Evolutionary conservation across 176 grass and related monocot genomes (phyloP).

Genomic region (Oryza rufipogon): DNA sequence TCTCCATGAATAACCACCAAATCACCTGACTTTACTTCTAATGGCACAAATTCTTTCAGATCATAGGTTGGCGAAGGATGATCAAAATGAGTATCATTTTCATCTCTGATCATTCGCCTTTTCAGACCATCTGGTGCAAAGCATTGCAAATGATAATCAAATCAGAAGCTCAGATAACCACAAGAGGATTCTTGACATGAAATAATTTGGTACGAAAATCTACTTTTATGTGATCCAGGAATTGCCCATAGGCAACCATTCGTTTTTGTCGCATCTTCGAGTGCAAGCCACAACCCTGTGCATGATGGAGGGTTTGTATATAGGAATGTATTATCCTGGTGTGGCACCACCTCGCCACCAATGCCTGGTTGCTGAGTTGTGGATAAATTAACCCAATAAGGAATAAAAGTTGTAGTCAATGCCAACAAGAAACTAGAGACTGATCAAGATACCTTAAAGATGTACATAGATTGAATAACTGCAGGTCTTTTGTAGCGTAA

Average conservation of each 20-base stretch:
- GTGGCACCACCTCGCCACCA: constrained; percentile 93
- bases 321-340: constrained; percentile 95
- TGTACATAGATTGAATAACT: constrained; percentile 97
- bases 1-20: constrained; percentile 91
- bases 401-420: constrained; percentile 1
- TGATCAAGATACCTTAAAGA: constrained; percentile 79
- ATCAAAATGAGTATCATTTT: constrained; percentile 88
- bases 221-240: constrained; percentile 87
- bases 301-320: constrained; percentile 79
- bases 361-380: constrained; percentile 89
- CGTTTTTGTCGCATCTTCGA: constrained; percentile 75
- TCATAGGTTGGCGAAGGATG: constrained; percentile 58
- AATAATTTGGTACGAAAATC: background rate
- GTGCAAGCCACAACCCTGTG: constrained; percentile 94
- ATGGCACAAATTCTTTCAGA: constrained; percentile 75
- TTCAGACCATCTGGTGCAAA: constrained; percentile 63
- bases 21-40: constrained; percentile 90
- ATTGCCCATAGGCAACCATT: constrained; percentile 95
- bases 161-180: background rate
- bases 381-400: constrained; percentile 20
- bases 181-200: background rate
- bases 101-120: constrained; percentile 84
- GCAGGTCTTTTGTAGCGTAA: constrained; percentile 82
- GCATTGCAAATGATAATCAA: background rate
- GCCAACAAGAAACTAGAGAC: constrained; percentile 6